phyloP scores from a whole-genome alignment of 345 rosid species.

The Eucalyptus leucophloia region DNA sequence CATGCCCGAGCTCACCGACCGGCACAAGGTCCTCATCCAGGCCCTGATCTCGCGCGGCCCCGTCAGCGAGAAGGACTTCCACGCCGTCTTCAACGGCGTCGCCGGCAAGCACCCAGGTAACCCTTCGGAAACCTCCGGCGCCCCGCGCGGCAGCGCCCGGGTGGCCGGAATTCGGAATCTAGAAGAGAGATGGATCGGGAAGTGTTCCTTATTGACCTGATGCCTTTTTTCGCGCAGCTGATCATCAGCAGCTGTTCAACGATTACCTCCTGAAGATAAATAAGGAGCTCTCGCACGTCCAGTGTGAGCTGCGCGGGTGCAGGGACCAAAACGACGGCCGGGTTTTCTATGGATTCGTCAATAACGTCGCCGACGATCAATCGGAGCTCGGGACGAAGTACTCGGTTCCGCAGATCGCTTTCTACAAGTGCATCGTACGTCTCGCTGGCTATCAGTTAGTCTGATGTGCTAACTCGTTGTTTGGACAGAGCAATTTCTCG shows the following conservation, averaged over 20 bases:
- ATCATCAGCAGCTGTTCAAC: conserved; percentile 31
- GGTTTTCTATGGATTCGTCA: conserved; percentile 76
- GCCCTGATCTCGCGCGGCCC: conserved; percentile 82
- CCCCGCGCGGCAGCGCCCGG: neutral
- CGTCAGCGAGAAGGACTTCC: conserved; percentile 56
- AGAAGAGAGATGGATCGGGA: too few relatives aligned
- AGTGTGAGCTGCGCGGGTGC: conserved; percentile 75
- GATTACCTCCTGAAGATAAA: conserved; percentile 72
- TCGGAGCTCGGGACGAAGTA: conserved; percentile 84
- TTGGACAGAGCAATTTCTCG: neutral
- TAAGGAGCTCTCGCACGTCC: conserved; percentile 65
- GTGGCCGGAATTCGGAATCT: too few relatives aligned
- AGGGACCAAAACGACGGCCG: conserved; percentile 67
- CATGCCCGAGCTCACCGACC: conserved; percentile 47
- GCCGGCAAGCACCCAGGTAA: conserved; percentile 50
- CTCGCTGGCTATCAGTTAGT: neutral
- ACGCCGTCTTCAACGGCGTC: conserved; percentile 47
- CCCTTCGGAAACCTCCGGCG: neutral
- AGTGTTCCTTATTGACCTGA: neutral
- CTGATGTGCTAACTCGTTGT: neutral
- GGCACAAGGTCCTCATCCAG: conserved; percentile 80
- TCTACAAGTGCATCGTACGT: conserved; percentile 80
- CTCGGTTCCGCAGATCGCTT: conserved; percentile 74
- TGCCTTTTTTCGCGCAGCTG: conserved; percentile 9
- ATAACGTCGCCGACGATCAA: conserved; percentile 73